A percentile compares a stretch with the other conserved stretches of the same genome.
phyloP scores from a whole-genome alignment of 2,329 filamentous ascomycete species.

The Ophiocordyceps camponoti-rufipedis region DNA sequence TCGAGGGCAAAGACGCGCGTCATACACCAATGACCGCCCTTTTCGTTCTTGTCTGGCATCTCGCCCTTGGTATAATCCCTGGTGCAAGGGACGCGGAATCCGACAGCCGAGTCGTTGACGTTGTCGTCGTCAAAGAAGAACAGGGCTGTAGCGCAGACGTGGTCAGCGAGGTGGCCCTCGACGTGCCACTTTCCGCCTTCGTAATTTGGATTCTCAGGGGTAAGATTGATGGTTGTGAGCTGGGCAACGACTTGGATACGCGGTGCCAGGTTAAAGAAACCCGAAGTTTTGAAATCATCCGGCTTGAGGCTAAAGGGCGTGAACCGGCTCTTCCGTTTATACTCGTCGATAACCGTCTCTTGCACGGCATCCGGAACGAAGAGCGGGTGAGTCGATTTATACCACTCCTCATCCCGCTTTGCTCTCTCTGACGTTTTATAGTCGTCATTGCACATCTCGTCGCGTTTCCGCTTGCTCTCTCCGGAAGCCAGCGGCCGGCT shows the following conservation, averaged over 20 bases:
- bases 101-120: constrained; percentile 24
- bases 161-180: constrained; percentile 40
- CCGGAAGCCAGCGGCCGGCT: too few relatives aligned
- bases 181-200: constrained; percentile 36
- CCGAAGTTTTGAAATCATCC: neutral
- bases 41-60: constrained; percentile 9
- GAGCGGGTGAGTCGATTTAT: too few relatives aligned
- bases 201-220: constrained; percentile 36
- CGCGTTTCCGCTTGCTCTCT: too few relatives aligned
- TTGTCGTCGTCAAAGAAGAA: constrained; percentile 46
- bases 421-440: too few relatives aligned
- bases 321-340: neutral
- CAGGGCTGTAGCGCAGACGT: constrained; percentile 44
- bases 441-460: too few relatives aligned
- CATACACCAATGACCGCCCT: constrained; percentile 16
- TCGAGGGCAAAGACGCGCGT: constrained; percentile 13
- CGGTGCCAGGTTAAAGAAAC: neutral
- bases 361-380: too few relatives aligned
- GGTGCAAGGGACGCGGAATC: constrained; percentile 26
- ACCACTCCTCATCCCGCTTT: too few relatives aligned
- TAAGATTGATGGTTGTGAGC: constrained; percentile 41
- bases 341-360: neutral
- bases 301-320: neutral
- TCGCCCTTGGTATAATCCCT: constrained; percentile 9
- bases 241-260: constrained; percentile 44